A percentile compares a stretch with the other conserved stretches of the same genome.
These are phyloP conservation scores for Volvox reticuliferus DNA, from an alignment of 139 green algal genomes.

Conservation along the genomic window DNA sequence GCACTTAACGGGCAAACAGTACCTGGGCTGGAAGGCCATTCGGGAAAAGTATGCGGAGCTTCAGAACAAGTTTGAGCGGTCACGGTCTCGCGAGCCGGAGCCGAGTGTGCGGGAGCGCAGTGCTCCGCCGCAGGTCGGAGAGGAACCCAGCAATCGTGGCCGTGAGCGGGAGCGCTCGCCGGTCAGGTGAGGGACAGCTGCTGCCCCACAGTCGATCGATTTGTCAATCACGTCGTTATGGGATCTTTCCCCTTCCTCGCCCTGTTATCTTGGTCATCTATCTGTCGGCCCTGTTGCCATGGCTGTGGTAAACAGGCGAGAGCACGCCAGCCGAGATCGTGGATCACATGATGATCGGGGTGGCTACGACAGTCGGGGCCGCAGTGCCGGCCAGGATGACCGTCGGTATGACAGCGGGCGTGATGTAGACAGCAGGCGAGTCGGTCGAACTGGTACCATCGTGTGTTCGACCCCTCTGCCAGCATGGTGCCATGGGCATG, in stretches of 20 bases:
- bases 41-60: slow-evolving; percentile 69
- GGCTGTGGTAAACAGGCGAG: neutral
- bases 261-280: no score
- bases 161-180: slow-evolving; percentile 40
- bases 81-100: slow-evolving; percentile 30
- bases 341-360: neutral
- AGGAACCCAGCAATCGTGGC: neutral
- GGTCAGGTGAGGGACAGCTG: neutral
- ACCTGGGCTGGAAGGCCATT: slow-evolving; percentile 90
- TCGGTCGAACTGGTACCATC: no score
- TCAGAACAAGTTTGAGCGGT: slow-evolving; percentile 21
- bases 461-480: no score
- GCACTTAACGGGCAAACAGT: slow-evolving; percentile 91
- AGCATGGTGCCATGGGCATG: no score
- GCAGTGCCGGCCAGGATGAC: slow-evolving; percentile 8
- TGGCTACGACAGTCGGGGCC: neutral
- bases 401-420: slow-evolving; percentile 1
- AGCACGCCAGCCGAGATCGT: neutral
- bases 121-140: neutral
- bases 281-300: neutral
- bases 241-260: no score
- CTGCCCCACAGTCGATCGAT: no score
- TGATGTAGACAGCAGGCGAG: neutral
- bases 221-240: no score
- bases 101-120: neutral